Conservation (phyloP, 148 eudicot species). For the Fagopyrum esculentum region DNA sequence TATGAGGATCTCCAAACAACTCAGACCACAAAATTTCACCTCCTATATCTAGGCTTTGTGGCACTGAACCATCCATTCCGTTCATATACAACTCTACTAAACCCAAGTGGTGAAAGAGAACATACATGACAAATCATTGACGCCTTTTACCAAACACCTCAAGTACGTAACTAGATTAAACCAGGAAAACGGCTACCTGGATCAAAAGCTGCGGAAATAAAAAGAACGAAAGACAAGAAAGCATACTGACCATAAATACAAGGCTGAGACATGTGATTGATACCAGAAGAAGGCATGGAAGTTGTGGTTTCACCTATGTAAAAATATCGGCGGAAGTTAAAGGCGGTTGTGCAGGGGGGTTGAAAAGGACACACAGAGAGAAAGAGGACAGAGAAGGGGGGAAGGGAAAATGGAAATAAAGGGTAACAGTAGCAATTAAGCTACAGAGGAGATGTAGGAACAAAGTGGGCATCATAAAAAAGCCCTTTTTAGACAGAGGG, state of each 20-base stretch:
- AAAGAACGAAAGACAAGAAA: background rate
- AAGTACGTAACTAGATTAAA: slow-evolving; percentile 3
- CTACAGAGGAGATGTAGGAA: slow-evolving; percentile 14
- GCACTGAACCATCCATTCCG: no score
- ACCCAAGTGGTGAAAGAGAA: background rate
- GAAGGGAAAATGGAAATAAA: slow-evolving; percentile 20
- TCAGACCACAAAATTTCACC: background rate
- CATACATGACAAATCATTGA: slow-evolving; percentile 14
- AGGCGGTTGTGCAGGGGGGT: slow-evolving; percentile 21
- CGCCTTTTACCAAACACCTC: slow-evolving; percentile 29
- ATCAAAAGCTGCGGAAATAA: background rate
- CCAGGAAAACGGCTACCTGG: background rate
- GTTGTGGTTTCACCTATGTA: slow-evolving; percentile 20
- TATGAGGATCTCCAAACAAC: background rate
- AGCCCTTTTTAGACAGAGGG: slow-evolving; percentile 4
- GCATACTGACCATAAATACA: slow-evolving; percentile 48
- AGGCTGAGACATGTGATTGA: slow-evolving; percentile 60
- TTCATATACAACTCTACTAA: background rate
- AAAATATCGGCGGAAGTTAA: slow-evolving; percentile 22
- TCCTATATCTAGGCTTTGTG: no score
- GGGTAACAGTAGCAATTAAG: slow-evolving; percentile 23
- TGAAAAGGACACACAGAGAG: slow-evolving; percentile 35
- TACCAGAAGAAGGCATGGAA: slow-evolving; percentile 64
- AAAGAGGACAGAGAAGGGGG: slow-evolving; percentile 9
- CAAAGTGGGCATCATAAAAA: slow-evolving; percentile 36